These are phyloP conservation scores for Podaxis sp. DNA, from an alignment of 768 basidiomycete species.

Conservation along the genomic window DNA sequence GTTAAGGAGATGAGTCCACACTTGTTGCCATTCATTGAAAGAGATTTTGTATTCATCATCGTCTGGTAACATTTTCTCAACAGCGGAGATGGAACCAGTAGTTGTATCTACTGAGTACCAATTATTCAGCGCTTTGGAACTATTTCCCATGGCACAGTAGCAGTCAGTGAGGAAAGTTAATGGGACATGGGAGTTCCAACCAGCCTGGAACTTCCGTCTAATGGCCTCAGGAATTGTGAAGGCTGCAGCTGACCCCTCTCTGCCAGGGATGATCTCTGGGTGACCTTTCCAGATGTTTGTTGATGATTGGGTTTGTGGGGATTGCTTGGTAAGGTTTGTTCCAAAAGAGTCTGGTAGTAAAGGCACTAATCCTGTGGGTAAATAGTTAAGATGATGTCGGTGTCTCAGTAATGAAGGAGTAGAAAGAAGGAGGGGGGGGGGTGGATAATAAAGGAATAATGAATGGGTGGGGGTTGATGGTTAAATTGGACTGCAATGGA, in stretches of 20 bases:
- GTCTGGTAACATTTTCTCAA: not conserved
- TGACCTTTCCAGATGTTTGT: not conserved
- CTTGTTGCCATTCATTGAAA: slow-evolving; percentile 26
- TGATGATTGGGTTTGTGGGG: too few relatives aligned
- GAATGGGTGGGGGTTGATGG: too few relatives aligned
- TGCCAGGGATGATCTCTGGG: slow-evolving; percentile 1
- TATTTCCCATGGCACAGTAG: slow-evolving; percentile 12
- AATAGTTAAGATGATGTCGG: too few relatives aligned
- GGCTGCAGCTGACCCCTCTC: slow-evolving; percentile 2
- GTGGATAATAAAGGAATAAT: too few relatives aligned
- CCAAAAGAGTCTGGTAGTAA: not conserved
- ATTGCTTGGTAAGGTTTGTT: not conserved
- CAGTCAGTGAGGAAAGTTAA: slow-evolving; percentile 20
- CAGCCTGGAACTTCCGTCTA: slow-evolving; percentile 15
- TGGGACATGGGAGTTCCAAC: slow-evolving; percentile 22
- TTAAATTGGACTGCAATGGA: too few relatives aligned
- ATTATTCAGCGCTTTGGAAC: not conserved
- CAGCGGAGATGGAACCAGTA: slow-evolving; percentile 12
- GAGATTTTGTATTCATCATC: slow-evolving; percentile 17
- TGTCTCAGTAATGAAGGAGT: too few relatives aligned
- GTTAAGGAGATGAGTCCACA: slow-evolving; percentile 19
- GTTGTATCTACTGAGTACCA: slow-evolving; percentile 1
- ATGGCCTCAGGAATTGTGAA: slow-evolving; percentile 18
- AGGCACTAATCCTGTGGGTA: too few relatives aligned
- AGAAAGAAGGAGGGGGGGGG: too few relatives aligned